Conservation (phyloP, 169 alveolate genomes). For the Sarcocystis neurona region DNA sequence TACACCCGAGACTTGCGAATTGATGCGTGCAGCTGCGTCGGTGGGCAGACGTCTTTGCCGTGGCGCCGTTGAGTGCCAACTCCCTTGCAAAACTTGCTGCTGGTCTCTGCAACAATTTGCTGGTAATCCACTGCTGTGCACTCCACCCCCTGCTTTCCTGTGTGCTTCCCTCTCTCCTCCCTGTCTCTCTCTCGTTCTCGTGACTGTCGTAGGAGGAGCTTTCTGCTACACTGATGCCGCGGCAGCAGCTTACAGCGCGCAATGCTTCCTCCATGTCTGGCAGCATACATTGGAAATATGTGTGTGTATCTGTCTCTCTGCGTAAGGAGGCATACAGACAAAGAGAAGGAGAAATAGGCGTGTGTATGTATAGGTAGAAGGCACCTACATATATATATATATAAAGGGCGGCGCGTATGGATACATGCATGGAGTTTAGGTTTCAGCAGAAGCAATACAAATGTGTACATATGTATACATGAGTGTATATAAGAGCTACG, state of each 20-base stretch:
- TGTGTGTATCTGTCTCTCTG: not conserved
- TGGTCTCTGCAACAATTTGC: conserved; percentile 91
- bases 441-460: not conserved
- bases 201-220: too few relatives aligned
- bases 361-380: too few relatives aligned
- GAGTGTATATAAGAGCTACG: not conserved
- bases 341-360: too few relatives aligned
- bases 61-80: conserved; percentile 94
- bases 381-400: too few relatives aligned
- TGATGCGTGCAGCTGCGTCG: conserved; percentile 76
- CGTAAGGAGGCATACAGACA: conserved; percentile 5
- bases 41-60: conserved; percentile 88
- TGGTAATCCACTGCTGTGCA: conserved; percentile 72
- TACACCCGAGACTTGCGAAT: not conserved
- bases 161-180: too few relatives aligned
- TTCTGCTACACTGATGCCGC: too few relatives aligned
- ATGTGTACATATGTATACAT: too few relatives aligned
- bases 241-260: not conserved
- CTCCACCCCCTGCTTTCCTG: not conserved
- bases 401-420: too few relatives aligned
- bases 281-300: not conserved
- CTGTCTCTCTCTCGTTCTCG: too few relatives aligned
- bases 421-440: not conserved
- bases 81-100: conserved; percentile 89
- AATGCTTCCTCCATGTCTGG: not conserved